A percentile compares a stretch with the other conserved stretches of the same genome.
Evolutionary conservation across 2,329 filamentous ascomycete genomes (phyloP).

Genomic region (Trichoderma brevicompactum): DNA sequence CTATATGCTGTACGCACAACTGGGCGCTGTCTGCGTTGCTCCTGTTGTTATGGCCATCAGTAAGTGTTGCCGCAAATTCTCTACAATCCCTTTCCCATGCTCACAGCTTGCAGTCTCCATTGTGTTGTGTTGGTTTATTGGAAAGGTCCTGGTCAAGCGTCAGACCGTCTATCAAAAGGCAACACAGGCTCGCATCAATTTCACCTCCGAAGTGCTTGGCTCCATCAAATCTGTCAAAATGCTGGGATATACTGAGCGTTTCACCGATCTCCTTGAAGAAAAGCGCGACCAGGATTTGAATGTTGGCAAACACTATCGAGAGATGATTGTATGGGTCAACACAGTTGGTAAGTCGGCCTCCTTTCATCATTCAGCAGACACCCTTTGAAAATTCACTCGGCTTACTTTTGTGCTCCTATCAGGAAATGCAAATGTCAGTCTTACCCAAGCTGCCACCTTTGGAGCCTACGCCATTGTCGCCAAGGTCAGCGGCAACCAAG

Average conservation of each 20-base stretch:
- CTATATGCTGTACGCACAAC: conserved; percentile 40
- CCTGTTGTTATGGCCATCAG: conserved; percentile 41
- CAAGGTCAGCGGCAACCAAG: conserved; percentile 34
- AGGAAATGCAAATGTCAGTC: conserved; percentile 37
- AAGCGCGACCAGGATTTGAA: conserved; percentile 38
- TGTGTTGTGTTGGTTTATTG: conserved; percentile 33
- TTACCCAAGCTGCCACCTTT: conserved; percentile 40
- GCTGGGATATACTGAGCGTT: conserved; percentile 39
- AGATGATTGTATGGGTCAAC: conserved; percentile 37
- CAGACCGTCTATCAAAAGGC: conserved; percentile 41
- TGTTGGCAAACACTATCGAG: conserved; percentile 36
- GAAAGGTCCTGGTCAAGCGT: conserved; percentile 37
- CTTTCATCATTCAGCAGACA: no score
- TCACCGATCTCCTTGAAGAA: conserved; percentile 34
- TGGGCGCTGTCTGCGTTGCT: conserved; percentile 41
- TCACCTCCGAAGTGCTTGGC: conserved; percentile 40
- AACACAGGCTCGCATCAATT: conserved; percentile 42
- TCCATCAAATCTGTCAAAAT: conserved; percentile 44
- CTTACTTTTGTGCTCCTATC: not conserved
- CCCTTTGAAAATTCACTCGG: not conserved
- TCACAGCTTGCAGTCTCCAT: conserved; percentile 33
- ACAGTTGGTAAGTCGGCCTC: conserved; percentile 35
- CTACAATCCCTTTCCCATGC: not conserved
- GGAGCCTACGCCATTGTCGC: conserved; percentile 40
- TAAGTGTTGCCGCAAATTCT: conserved; percentile 30